Evolutionary conservation across 2,329 filamentous ascomycete species (phyloP).

Genomic region (Cercospora zeina): DNA sequence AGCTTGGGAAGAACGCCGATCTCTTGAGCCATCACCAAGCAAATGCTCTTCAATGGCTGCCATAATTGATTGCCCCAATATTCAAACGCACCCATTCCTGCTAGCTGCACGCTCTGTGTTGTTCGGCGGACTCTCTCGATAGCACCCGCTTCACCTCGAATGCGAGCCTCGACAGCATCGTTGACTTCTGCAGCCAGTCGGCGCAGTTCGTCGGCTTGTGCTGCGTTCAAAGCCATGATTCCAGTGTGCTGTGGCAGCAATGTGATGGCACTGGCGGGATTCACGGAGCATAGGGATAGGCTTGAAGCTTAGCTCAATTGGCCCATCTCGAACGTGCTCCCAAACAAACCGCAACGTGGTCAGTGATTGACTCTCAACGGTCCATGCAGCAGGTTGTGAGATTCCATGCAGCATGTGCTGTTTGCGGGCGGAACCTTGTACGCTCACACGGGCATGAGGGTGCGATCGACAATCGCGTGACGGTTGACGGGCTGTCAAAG

Average conservation of each 20-base stretch:
- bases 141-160: conserved; percentile 16
- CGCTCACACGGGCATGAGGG: not conserved
- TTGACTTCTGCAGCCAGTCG: conserved; percentile 12
- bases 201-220: conserved; percentile 13
- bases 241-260: not conserved
- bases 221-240: conserved; percentile 9
- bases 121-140: conserved; percentile 15
- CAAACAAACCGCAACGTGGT: not conserved
- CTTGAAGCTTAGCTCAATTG: not conserved
- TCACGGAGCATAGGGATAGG: not conserved
- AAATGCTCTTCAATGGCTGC: conserved; percentile 19
- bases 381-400: conserved; percentile 2
- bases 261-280: not conserved
- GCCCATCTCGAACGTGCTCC: conserved; percentile 1
- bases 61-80: conserved; percentile 16
- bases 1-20: conserved; percentile 13
- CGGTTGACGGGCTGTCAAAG: conserved; percentile 1
- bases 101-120: conserved; percentile 15
- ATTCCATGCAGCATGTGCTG: not conserved
- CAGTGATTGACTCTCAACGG: not conserved
- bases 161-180: conserved; percentile 18
- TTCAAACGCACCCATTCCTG: conserved; percentile 18
- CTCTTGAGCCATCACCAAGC: conserved; percentile 22
- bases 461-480: not conserved
- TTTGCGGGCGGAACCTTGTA: conserved; percentile 5